Evolutionary conservation across 1,284 basidiomycete species (phyloP), one percentile per base, ranked within the genome.

Genomic region (Chalciporus sp.): DNA sequence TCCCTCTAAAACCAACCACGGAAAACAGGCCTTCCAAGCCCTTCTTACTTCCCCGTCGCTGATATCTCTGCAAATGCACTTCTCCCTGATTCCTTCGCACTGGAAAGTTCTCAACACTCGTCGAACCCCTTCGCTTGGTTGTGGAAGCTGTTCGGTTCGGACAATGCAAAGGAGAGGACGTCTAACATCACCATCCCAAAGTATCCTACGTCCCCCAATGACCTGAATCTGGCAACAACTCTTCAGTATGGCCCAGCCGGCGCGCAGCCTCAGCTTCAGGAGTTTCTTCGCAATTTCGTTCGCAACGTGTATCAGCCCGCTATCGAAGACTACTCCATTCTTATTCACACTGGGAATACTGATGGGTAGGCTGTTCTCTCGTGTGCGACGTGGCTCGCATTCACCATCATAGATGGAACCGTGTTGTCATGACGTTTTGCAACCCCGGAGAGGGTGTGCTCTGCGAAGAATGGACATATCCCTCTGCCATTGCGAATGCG

Each of bases 391-490:
- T 33, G 40, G 40, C 12, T 16, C 9, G 28, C 44, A 27, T 48
- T 51, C 11, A 35, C 48, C n/a, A 31, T 44, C 35, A 59, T 49
- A 74, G 67, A 57, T 91, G 84, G 84, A 61, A 68, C 47, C 83
- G 83, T 59, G 72, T 74, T 12, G 71, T 81, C 4, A 68, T 70
- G 42, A 82, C 82, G 7, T 72, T 94, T 12, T 83, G 84, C 65
- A 88, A 94, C 63, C 79, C 79, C 1, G 91, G 90, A 8, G 90
- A 94, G 60, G 79, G 80, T 8, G 75, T 92, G 44, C 68, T 94
- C 2, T 81, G 84, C 16, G 86, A 88, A 49, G 85, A 86, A 61
- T 88, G 85, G 85, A 82, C 85, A 0, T 92, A 89, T 64, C 84
- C 87, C 2, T 84, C 78, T 39, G 74, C 79, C 1, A 47, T 83